Percentiles rank a stretch among this genome's conserved stretches.
Conservation (phyloP, 768 basidiomycete genomes). For the Serendipita indica region DNA sequence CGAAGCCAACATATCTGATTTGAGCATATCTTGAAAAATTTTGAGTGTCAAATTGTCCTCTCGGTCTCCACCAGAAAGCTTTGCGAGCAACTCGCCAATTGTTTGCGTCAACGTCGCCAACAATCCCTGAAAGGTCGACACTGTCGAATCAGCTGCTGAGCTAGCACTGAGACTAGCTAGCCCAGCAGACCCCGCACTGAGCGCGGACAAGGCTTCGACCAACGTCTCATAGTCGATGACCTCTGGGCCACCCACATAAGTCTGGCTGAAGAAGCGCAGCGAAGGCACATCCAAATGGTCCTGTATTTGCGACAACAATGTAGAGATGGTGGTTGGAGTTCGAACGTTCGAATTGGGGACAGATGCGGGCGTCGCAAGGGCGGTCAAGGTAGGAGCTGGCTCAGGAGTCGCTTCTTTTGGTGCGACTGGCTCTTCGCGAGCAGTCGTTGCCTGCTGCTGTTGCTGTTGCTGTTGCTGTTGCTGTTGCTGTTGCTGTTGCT, state of each 20-base stretch:
- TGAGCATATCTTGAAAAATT: conserved; percentile 46
- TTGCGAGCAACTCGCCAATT: conserved; percentile 69
- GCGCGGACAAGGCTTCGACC: conserved; percentile 70
- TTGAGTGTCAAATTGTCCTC: not conserved
- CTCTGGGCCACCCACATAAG: conserved; percentile 62
- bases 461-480: not conserved
- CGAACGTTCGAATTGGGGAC: conserved; percentile 36
- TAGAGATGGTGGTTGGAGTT: conserved; percentile 38
- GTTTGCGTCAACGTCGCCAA: conserved; percentile 81
- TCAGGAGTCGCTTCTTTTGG: conserved; percentile 7
- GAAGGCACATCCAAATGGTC: conserved; percentile 42
- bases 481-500: not conserved
- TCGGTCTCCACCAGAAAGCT: conserved; percentile 46
- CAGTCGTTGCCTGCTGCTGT: not conserved
- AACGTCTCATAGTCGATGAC: conserved; percentile 71
- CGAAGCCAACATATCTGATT: conserved; percentile 44
- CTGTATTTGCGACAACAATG: conserved; percentile 53
- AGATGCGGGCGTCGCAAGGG: conserved; percentile 20
- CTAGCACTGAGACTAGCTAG: conserved; percentile 41
- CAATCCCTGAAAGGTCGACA: conserved; percentile 78
- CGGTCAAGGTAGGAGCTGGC: not conserved
- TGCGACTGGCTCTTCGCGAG: not conserved
- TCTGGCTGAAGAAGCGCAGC: conserved; percentile 61
- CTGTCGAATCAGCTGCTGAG: conserved; percentile 80
- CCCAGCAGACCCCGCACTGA: conserved; percentile 19